phyloP scores from a whole-genome alignment of 164 flowering plant species.

The grape (Vitis vinifera) region DNA sequence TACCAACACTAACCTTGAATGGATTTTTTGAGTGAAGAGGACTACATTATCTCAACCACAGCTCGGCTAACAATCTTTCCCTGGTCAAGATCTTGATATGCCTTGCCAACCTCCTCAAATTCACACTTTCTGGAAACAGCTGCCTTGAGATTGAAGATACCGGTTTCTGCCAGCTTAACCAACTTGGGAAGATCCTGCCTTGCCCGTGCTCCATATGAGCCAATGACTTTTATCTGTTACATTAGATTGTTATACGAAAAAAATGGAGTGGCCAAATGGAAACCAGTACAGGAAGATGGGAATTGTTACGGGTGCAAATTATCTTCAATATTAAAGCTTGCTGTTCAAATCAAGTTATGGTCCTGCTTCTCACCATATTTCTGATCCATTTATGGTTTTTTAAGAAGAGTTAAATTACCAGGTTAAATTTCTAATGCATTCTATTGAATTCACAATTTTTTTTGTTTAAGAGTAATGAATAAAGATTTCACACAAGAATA shows the following conservation, averaged over 20 bases:
- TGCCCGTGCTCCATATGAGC: constrained; percentile 45
- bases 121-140: constrained; percentile 83
- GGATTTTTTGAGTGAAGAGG: too few relatives aligned
- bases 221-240: constrained; percentile 32
- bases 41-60: constrained; percentile 74
- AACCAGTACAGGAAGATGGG: not conserved
- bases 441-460: too few relatives aligned
- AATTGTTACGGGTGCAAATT: not conserved
- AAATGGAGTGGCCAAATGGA: not conserved
- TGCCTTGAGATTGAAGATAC: constrained; percentile 64
- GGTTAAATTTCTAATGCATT: too few relatives aligned
- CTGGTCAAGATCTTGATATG: constrained; percentile 73
- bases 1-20: too few relatives aligned
- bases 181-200: constrained; percentile 41
- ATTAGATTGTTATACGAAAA: not conserved
- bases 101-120: constrained; percentile 75
- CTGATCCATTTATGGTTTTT: too few relatives aligned
- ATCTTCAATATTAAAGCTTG: too few relatives aligned
- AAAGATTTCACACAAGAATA: too few relatives aligned
- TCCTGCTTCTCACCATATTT: too few relatives aligned
- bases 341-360: too few relatives aligned
- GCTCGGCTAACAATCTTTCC: constrained; percentile 82
- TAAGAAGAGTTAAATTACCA: too few relatives aligned
- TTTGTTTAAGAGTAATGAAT: too few relatives aligned
- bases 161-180: constrained; percentile 81